Evolutionary conservation across 1,139 yeast species (phyloP).

Genomic region (Zygosaccharomyces sapae): DNA sequence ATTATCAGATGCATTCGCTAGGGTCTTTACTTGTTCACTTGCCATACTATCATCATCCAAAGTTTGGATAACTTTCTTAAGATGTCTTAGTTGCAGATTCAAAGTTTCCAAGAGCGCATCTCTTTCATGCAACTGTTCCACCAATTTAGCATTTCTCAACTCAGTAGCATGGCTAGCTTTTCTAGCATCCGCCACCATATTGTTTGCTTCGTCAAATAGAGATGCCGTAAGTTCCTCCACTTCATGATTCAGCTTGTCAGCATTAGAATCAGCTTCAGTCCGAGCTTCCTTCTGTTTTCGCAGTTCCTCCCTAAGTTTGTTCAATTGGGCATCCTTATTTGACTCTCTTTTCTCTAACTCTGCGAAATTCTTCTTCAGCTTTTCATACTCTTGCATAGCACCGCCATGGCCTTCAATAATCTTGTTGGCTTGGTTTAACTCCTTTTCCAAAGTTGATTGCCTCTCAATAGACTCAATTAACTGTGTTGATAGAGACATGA

Average conservation of each 20-base stretch:
- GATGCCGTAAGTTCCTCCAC: conserved; percentile 75
- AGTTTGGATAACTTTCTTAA: conserved; percentile 55
- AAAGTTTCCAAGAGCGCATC: conserved; percentile 62
- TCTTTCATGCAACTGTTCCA: conserved; percentile 67
- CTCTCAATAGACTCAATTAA: conserved; percentile 58
- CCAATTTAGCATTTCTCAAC: conserved; percentile 47
- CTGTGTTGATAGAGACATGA: conserved; percentile 54
- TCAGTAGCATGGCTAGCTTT: conserved; percentile 53
- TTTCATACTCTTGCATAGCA: conserved; percentile 17
- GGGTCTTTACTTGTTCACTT: conserved; percentile 18
- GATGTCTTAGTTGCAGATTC: conserved; percentile 63
- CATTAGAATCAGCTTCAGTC: conserved; percentile 55
- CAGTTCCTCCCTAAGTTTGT: conserved; percentile 34
- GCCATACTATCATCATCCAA: conserved; percentile 39
- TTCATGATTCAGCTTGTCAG: conserved; percentile 57
- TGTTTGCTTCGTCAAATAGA: conserved; percentile 73
- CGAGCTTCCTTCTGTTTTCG: conserved; percentile 41
- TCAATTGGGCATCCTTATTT: conserved; percentile 39
- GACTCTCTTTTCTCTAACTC: conserved; percentile 36
- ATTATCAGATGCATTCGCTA: conserved; percentile 21
- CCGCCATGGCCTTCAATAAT: conserved; percentile 24
- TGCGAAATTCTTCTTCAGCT: conserved; percentile 17
- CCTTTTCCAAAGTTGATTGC: conserved; percentile 49
- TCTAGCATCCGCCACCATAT: conserved; percentile 71
- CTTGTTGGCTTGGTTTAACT: conserved; percentile 30